A percentile compares a stretch with the other conserved stretches of the same genome.
Conservation (phyloP, 1,139 yeast genomes). For the Pneumocystis oryctolagi region DNA sequence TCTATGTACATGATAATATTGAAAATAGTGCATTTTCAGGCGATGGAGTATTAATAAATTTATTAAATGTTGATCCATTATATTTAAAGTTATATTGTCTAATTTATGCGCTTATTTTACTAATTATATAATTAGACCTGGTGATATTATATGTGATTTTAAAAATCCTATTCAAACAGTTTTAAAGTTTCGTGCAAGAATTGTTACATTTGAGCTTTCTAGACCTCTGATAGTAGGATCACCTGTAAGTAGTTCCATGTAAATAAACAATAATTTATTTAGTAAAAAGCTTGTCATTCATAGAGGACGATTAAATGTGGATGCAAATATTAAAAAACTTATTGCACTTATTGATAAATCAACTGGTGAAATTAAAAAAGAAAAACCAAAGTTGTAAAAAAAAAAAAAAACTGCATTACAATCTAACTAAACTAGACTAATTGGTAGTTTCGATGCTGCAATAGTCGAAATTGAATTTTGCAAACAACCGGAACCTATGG, state of each 20-base stretch:
- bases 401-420: slow-evolving; percentile 13
- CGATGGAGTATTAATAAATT: slow-evolving; percentile 47
- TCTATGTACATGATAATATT: slow-evolving; percentile 10
- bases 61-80: slow-evolving; percentile 38
- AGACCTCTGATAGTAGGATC: slow-evolving; percentile 57
- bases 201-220: slow-evolving; percentile 54
- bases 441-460: slow-evolving; percentile 40
- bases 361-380: slow-evolving; percentile 32
- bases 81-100: slow-evolving; percentile 24
- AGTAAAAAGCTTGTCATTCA: slow-evolving; percentile 59
- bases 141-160: slow-evolving; percentile 53
- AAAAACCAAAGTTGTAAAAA: slow-evolving; percentile 37
- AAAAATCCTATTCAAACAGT: slow-evolving; percentile 36
- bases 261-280: neutral
- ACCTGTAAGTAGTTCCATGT: neutral
- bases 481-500: slow-evolving; percentile 43
- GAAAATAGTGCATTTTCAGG: slow-evolving; percentile 45
- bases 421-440: neutral
- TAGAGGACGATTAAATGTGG: slow-evolving; percentile 64
- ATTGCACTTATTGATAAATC: slow-evolving; percentile 35
- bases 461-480: slow-evolving; percentile 50
- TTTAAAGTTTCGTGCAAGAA: slow-evolving; percentile 38
- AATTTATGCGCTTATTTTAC: neutral
- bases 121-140: slow-evolving; percentile 31
- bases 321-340: slow-evolving; percentile 53